Percentiles rank a stretch among this genome's conserved stretches.
These are phyloP conservation scores for Ananas comosus DNA, from an alignment of 176 grass and related monocot species.

Conservation along the genomic window DNA sequence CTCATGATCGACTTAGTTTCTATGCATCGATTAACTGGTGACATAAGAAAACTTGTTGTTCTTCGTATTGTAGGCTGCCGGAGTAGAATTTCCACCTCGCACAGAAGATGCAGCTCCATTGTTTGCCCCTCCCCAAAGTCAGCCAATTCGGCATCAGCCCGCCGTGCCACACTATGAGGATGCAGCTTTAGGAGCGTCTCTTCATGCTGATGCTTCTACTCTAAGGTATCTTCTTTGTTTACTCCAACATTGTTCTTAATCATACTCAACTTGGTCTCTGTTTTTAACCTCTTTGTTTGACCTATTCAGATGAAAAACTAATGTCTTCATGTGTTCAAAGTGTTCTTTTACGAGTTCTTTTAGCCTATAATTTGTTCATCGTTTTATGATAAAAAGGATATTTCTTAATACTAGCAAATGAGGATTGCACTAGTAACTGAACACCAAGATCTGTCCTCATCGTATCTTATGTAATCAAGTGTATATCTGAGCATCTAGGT, in stretches of 20 bases:
- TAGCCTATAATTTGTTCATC: too few species aligned
- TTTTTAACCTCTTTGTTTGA: background rate
- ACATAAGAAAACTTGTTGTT: slow-evolving; percentile 8
- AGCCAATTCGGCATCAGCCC: slow-evolving; percentile 55
- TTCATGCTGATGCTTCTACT: slow-evolving; percentile 55
- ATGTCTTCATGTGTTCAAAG: too few species aligned
- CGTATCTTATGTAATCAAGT: too few species aligned
- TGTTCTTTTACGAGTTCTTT: too few species aligned
- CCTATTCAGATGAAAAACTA: too few species aligned
- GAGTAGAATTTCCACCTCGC: slow-evolving; percentile 89
- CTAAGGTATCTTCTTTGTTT: slow-evolving; percentile 44
- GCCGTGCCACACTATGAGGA: slow-evolving; percentile 55
- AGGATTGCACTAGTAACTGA: too few species aligned
- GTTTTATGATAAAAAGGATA: too few species aligned
- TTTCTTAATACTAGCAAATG: too few species aligned
- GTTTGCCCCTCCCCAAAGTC: slow-evolving; percentile 87
- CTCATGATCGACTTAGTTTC: background rate
- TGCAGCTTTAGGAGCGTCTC: slow-evolving; percentile 68
- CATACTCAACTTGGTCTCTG: slow-evolving; percentile 4
- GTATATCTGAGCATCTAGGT: too few species aligned
- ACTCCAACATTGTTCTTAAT: slow-evolving; percentile 6
- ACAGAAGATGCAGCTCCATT: slow-evolving; percentile 60
- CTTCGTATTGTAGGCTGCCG: slow-evolving; percentile 50
- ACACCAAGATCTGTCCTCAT: too few species aligned
- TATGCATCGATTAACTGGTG: slow-evolving; percentile 13